Evolutionary conservation across 2,329 filamentous ascomycete genomes (phyloP), one percentile per base, ranked within the genome.

Genomic region (Cadophora gregata): DNA sequence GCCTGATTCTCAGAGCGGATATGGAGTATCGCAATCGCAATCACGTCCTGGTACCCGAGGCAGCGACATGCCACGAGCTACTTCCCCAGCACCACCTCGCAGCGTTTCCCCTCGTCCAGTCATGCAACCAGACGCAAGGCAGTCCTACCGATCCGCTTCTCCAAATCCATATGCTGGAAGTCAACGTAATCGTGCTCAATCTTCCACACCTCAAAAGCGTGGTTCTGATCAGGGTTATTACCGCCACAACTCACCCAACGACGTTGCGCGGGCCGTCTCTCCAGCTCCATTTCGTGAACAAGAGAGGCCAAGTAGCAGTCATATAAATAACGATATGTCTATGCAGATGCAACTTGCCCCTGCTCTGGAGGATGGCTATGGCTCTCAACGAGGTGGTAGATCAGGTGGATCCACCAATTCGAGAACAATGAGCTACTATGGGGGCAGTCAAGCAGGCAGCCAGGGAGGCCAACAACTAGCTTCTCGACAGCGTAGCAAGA

Each of bases 401-500:
- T 83, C 84, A 1, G 81, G 80, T 4, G 82, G 82, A 3, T 82
- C 80, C 72, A 77, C 76, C 67, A 78, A 72, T 69, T 82, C 80
- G 62, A 80, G 82, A 53, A 79, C 84, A 10, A 85, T 86, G 82
- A 83, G 79, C 59, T 83, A 84, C 70, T 86, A 86, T 67, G 83
- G 82, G 65, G 82, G 81, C n/a, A 63, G 61, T 50, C 61, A 63
- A 56, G 21, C 48, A n/a, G 50, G 79, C 16, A 58, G 81, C 51
- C 75, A 75, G 51, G 71, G 76, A 66, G 53, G 77, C 73, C 69
- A 78, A 71, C 69, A 79, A 73, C 68, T 76, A 66, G 78, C 81
- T 70, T 80, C 86, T 68, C 71, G 75, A 64, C 83, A 85, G 71
- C 81, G 90, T 71, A 97, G 93, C 79, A 93, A 95, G 83, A 97